A percentile compares a stretch with the other conserved stretches of the same genome.
phyloP scores from a whole-genome alignment of 2,329 filamentous ascomycete genomes.

The Zopfia rhizophila region DNA sequence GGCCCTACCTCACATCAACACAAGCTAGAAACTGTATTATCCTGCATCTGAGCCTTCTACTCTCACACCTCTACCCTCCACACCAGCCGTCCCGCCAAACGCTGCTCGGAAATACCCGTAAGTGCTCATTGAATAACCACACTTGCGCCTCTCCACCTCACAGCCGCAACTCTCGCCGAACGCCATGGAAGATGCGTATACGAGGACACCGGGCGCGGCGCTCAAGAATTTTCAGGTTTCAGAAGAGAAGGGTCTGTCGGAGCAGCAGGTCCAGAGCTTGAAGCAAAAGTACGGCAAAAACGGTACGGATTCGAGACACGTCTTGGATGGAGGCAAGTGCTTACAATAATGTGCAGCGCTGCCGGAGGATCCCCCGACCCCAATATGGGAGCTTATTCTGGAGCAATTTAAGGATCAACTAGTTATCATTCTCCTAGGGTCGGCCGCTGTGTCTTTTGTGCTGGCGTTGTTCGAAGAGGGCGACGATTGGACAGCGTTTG shows the following conservation, averaged over 20 bases:
- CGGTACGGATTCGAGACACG: conserved; percentile 50
- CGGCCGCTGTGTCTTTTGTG: conserved; percentile 91
- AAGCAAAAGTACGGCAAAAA: conserved; percentile 65
- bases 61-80: not conserved
- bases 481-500: conserved; percentile 96
- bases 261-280: conserved; percentile 58
- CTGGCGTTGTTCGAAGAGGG: conserved; percentile 92
- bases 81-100: too few species aligned
- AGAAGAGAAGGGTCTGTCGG: conserved; percentile 62
- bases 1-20: too few species aligned
- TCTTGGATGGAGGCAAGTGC: conserved; percentile 16
- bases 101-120: conserved; percentile 12
- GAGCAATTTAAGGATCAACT: conserved; percentile 99
- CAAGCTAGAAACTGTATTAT: too few species aligned
- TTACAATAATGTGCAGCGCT: conserved; percentile 62
- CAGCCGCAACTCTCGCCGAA: conserved; percentile 4
- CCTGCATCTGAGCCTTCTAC: too few species aligned
- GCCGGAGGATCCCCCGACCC: conserved; percentile 92
- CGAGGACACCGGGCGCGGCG: conserved; percentile 60
- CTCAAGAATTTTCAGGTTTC: conserved; percentile 64
- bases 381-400: conserved; percentile 93
- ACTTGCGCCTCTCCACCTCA: conserved; percentile 15
- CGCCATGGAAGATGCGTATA: conserved; percentile 65
- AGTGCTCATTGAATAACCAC: conserved; percentile 10
- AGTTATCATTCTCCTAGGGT: conserved; percentile 92